Conservation (phyloP, 2,329 filamentous ascomycete genomes). For the Trichoderma aggressivum region DNA sequence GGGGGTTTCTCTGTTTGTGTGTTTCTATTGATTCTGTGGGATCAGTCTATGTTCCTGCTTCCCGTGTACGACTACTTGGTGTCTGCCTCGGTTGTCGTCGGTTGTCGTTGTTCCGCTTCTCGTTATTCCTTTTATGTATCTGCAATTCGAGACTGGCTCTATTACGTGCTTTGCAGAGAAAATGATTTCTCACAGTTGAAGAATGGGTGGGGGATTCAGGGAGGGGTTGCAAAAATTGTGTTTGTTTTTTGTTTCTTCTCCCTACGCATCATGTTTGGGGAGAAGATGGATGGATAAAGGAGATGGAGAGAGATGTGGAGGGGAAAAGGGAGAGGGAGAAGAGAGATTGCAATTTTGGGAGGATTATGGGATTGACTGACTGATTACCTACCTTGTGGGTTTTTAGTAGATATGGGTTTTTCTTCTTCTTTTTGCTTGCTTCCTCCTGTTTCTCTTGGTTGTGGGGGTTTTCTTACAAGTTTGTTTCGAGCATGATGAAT, state of each 20-base stretch:
- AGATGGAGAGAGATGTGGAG: no score
- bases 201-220: neutral
- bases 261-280: neutral
- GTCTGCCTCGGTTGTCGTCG: neutral
- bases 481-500: neutral
- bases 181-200: neutral
- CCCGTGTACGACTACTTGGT: conserved; percentile 4
- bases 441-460: neutral
- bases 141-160: conserved; percentile 15
- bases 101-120: neutral
- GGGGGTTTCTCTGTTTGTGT: neutral
- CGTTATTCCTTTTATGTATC: conserved; percentile 4
- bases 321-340: neutral
- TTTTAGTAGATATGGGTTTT: neutral
- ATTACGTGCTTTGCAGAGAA: neutral
- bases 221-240: neutral
- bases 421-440: neutral
- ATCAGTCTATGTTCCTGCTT: neutral
- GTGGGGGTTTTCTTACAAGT: neutral
- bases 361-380: neutral
- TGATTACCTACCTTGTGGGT: no score
- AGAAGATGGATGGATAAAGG: neutral
- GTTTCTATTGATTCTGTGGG: neutral
- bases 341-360: neutral
- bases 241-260: neutral